A percentile compares a stretch with the other conserved stretches of the same genome.
phyloP scores from a whole-genome alignment of 768 basidiomycete genomes.

The Mrakia frigida region DNA sequence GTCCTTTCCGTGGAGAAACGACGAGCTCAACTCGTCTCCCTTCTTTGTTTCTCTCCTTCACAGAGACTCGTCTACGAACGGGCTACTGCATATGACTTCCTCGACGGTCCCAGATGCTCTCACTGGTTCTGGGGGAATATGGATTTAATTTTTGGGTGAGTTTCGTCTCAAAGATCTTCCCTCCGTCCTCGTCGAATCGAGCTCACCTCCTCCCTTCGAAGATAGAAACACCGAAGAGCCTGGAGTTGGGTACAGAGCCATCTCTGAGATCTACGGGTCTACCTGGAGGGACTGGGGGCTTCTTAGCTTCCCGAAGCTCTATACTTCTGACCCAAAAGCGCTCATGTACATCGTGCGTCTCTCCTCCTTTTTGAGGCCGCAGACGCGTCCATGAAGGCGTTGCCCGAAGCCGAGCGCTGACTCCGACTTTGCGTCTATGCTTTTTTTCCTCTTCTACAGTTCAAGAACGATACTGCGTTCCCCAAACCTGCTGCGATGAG shows the following conservation, averaged over 20 bases:
- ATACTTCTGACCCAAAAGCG: background rate
- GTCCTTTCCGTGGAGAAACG: background rate
- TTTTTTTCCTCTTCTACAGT: background rate
- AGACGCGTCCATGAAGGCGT: too few relatives aligned
- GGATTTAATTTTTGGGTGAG: background rate
- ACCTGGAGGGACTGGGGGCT: background rate
- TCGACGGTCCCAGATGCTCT: background rate
- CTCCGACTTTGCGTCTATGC: background rate
- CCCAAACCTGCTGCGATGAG: background rate
- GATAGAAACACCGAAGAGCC: background rate
- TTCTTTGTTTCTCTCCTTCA: background rate
- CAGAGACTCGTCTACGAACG: background rate
- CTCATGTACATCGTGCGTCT: background rate
- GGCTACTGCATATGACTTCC: background rate
- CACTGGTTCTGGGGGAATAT: slow-evolving; percentile 7
- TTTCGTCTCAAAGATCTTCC: background rate
- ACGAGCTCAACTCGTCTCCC: background rate
- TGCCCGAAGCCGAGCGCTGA: too few relatives aligned
- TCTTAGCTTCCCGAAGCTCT: background rate
- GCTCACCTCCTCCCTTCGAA: background rate
- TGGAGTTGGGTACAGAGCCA: background rate
- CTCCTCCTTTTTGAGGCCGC: background rate
- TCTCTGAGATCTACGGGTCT: background rate
- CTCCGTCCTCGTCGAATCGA: background rate
- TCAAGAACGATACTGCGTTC: background rate